Base-by-base conservation (phyloP, 768 basidiomycete genomes). In the Hygrocybe punicea region DNA sequence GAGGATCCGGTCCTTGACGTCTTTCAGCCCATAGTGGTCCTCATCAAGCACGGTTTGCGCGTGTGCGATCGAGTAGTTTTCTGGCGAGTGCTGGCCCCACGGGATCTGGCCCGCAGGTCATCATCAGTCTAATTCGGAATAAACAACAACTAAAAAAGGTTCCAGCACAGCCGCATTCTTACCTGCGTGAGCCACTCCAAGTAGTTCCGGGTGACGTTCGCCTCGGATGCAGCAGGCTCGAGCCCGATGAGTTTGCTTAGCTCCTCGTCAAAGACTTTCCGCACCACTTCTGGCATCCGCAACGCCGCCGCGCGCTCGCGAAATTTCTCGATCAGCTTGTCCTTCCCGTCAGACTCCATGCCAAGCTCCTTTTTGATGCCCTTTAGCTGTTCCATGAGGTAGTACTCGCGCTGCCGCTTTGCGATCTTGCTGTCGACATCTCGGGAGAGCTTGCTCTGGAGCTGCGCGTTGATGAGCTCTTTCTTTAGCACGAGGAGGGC, bases 251-350 rank as follows among this genome's bases (percentile, higher is more conserved):
- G 81, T 76, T 98, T 98, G 68, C 81, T 86, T 55, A 98, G 72
- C 69, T 98, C 96, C 73, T 98, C 94, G 42, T 99, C 96, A 63
- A 98, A 98, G 13, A 97, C 93, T 73, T 97, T 96, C 62, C 85
- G 78, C 11, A 95, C 96, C 8, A 76, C 75, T 47, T 92, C 91
- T 0, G 94, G 93, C 93, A 98, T 96, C 63, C 88, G 90, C 62
- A 95, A 71, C 54, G 74, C 71, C 17, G 81, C 83, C 0, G 93
- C 94, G 36, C 93, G 79, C 68, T 94, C 89, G 72, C 84, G 89
- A 74, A 96, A 92, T 76, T 93, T 90, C 68, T 94, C 91, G 37
- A 96, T 88, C 36, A 97, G 73, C 72, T 92, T 92, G 72, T 96
- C 94, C 78, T 96, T 96, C 3, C 93, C 93, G 58, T 96, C 93